phyloP scores from a whole-genome alignment of 345 rosid genomes.

The Hypericum perforatum region DNA sequence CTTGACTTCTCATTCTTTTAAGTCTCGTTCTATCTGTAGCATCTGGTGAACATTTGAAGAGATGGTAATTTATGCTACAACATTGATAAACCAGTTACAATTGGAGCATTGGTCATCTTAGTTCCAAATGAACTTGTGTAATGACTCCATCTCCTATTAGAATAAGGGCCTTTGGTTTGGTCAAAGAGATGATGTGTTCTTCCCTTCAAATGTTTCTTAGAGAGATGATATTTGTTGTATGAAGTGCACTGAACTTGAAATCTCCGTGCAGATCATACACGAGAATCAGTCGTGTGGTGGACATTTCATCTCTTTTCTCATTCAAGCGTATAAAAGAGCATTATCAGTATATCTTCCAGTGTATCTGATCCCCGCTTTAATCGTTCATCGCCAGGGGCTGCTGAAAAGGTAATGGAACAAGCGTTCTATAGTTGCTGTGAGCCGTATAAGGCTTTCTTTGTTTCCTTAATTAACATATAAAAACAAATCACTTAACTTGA shows the following conservation, averaged over 20 bases:
- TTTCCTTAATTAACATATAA: neutral
- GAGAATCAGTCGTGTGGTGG: slow-evolving; percentile 67
- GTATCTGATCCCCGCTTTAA: slow-evolving; percentile 76
- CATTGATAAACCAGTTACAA: no score
- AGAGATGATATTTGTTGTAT: neutral
- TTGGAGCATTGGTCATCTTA: no score
- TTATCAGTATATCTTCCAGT: slow-evolving; percentile 88
- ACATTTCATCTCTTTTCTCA: slow-evolving; percentile 54
- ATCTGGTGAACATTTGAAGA: no score
- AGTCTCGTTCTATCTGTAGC: neutral
- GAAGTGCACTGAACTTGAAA: neutral
- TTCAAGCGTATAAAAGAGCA: slow-evolving; percentile 81
- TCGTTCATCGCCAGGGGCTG: slow-evolving; percentile 87
- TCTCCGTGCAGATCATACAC: slow-evolving; percentile 65
- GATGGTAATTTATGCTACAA: no score
- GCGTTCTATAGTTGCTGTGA: slow-evolving; percentile 6
- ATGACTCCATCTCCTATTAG: no score
- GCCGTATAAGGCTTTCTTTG: neutral
- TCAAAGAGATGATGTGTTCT: no score
- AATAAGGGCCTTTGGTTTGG: no score
- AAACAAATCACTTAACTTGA: neutral
- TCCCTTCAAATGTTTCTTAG: no score
- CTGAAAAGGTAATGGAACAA: slow-evolving; percentile 42
- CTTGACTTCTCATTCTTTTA: neutral
- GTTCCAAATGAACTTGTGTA: no score